Evolutionary conservation across 345 rosid species (phyloP), one percentile per base, ranked within the genome.

Genomic region (Streptanthus diversifolius): DNA sequence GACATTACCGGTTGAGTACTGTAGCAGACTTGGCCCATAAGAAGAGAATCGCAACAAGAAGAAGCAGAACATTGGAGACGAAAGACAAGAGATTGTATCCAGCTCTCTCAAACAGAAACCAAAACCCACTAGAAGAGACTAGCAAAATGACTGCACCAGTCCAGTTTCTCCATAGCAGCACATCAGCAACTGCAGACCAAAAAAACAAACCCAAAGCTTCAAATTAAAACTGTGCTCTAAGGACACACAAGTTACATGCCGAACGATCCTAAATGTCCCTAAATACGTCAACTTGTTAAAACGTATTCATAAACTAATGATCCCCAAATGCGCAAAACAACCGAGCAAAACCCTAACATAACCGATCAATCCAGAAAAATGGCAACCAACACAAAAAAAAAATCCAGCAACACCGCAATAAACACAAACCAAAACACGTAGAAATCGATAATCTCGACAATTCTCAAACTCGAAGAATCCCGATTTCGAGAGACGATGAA

Each of bases 1-100:
- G 22, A 13, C 3, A 59, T 25, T 77, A 95, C 99, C 99, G 84
- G 72, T 92, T 95, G 55, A 95, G 95, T 65, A 95, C 87, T 13
- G 86, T 77, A 77, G 99, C 99, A 72, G 99, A 95, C 83, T 92
- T 95, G 19, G 95, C 97, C 99, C 99, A 92, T 25, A 90, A 68
- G 84, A 92, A 95, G 84, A 95, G 91, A 73, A 88, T 84, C 0
- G 78, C 78, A 33, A 88, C 85, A 8, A 95, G 96, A 54, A 87
- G 88, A 77, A 90, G 82, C 51, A 92, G 71, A 8, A 86, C 97
- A 72, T 92, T 90, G 19, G 96, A 83, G 63, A 85, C 78, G 69
- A 88, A 90, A 17, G 96, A 82, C 77, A 90, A 68, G 63, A 85
- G 61, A 84, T 81, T 92, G 80, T 95, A 90, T 53, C 95, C 97